Percentiles rank a stretch among this genome's conserved stretches.
phyloP scores from a whole-genome alignment of 108 stramenopile species.

The Skeletonema menzelii region DNA sequence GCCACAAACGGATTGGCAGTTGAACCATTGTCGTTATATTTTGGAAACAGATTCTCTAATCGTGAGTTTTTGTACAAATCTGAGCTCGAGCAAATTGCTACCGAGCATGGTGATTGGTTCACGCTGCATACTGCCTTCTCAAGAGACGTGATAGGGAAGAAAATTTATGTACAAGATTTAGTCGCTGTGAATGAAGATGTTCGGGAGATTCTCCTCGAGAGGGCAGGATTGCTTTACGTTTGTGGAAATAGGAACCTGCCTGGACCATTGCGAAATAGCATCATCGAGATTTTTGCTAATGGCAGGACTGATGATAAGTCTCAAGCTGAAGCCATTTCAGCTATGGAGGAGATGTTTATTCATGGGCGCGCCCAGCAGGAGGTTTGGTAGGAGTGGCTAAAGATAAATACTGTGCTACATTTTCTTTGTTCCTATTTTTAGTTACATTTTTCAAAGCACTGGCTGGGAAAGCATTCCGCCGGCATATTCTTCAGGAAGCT shows the following conservation, averaged over 20 bases:
- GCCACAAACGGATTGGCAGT: slow-evolving; percentile 50
- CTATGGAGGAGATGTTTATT: slow-evolving; percentile 59
- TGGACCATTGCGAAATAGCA: slow-evolving; percentile 51
- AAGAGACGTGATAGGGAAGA: slow-evolving; percentile 70
- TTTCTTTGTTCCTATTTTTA: not conserved
- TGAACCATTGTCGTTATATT: slow-evolving; percentile 78
- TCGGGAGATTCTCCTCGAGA: slow-evolving; percentile 35
- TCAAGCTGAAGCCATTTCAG: slow-evolving; percentile 33
- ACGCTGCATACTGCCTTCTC: slow-evolving; percentile 84
- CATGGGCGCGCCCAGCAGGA: slow-evolving; percentile 64
- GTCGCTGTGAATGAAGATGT: slow-evolving; percentile 63
- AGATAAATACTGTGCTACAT: no score
- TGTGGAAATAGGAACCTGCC: slow-evolving; percentile 76
- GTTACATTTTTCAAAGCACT: not conserved
- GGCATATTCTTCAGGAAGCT: not conserved
- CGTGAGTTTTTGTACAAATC: slow-evolving; percentile 85
- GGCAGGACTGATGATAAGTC: slow-evolving; percentile 26
- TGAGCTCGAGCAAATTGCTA: slow-evolving; percentile 64
- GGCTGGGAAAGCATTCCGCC: not conserved
- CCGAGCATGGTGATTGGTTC: slow-evolving; percentile 64
- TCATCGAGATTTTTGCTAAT: slow-evolving; percentile 48
- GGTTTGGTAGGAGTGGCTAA: slow-evolving; percentile 46
- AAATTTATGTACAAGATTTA: slow-evolving; percentile 92
- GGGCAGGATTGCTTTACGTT: slow-evolving; percentile 62
- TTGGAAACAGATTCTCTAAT: slow-evolving; percentile 78